Percentiles rank a stretch among this genome's conserved stretches.
phyloP scores from a whole-genome alignment of 1,139 yeast genomes.

The Blastobotrys petasosporus region DNA sequence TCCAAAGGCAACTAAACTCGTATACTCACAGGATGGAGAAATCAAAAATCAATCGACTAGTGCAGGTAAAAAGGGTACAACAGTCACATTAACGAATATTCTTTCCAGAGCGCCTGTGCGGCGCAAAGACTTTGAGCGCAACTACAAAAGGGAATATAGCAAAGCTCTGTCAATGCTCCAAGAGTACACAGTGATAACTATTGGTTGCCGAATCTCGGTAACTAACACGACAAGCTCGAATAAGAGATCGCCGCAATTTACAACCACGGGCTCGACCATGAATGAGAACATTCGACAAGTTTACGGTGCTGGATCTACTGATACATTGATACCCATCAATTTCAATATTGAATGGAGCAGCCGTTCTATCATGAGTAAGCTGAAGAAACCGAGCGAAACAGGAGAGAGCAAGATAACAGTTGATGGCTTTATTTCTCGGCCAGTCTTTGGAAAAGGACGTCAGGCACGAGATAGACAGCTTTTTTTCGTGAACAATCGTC shows the following conservation, averaged over 20 bases:
- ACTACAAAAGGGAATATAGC: slow-evolving; percentile 63
- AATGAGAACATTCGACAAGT: slow-evolving; percentile 57
- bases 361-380: slow-evolving; percentile 9
- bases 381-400: slow-evolving; percentile 9
- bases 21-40: slow-evolving; percentile 49
- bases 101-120: slow-evolving; percentile 60
- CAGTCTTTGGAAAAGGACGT: slow-evolving; percentile 73
- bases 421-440: slow-evolving; percentile 65
- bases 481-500: slow-evolving; percentile 68
- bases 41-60: slow-evolving; percentile 38
- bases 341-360: slow-evolving; percentile 17
- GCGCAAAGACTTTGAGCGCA: slow-evolving; percentile 61
- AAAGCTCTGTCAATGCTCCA: slow-evolving; percentile 59
- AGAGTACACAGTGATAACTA: slow-evolving; percentile 58
- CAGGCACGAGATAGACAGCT: slow-evolving; percentile 68
- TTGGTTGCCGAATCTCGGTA: slow-evolving; percentile 53
- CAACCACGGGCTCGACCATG: slow-evolving; percentile 34
- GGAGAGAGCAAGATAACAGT: slow-evolving; percentile 8
- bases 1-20: slow-evolving; percentile 54
- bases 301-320: slow-evolving; percentile 60
- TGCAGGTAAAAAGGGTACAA: slow-evolving; percentile 45
- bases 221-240: slow-evolving; percentile 46
- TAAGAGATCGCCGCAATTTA: slow-evolving; percentile 46
- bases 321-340: slow-evolving; percentile 49
- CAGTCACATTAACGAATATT: slow-evolving; percentile 44